Conservation (phyloP, 768 basidiomycete genomes). For the Lactarius sanguifluus region DNA sequence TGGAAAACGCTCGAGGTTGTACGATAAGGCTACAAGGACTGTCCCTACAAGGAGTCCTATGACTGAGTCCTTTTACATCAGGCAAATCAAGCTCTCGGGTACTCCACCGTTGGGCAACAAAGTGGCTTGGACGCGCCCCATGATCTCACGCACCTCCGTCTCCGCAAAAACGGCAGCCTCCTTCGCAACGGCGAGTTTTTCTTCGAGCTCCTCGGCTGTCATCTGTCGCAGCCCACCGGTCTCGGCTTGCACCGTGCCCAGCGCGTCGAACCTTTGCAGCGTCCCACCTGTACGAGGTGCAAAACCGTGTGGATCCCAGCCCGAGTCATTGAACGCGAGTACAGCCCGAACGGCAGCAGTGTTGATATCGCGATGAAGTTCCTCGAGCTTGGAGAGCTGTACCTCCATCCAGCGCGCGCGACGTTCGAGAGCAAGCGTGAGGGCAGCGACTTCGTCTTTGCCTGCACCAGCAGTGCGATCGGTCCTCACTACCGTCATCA, state of each 20-base stretch:
- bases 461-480: conserved; percentile 57
- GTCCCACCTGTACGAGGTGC: conserved; percentile 72
- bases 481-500: conserved; percentile 64
- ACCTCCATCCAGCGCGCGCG: conserved; percentile 95
- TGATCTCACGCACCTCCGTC: conserved; percentile 69
- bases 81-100: not conserved
- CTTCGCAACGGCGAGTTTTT: conserved; percentile 67
- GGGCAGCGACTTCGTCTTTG: conserved; percentile 78
- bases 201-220: conserved; percentile 71
- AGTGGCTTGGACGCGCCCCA: conserved; percentile 63
- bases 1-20: no score
- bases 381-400: conserved; percentile 84
- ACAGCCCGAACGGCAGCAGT: conserved; percentile 82
- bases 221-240: conserved; percentile 48
- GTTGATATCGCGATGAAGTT: conserved; percentile 87
- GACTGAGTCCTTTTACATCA: not conserved
- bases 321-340: conserved; percentile 79
- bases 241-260: conserved; percentile 52
- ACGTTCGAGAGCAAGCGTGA: conserved; percentile 80
- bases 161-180: conserved; percentile 72
- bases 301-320: conserved; percentile 73
- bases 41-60: not conserved
- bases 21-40: conserved; percentile 12
- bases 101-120: conserved; percentile 40
- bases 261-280: conserved; percentile 62